Evolutionary conservation across 2,329 filamentous ascomycete genomes (phyloP).

Genomic region (Cryphonectria parasitica): DNA sequence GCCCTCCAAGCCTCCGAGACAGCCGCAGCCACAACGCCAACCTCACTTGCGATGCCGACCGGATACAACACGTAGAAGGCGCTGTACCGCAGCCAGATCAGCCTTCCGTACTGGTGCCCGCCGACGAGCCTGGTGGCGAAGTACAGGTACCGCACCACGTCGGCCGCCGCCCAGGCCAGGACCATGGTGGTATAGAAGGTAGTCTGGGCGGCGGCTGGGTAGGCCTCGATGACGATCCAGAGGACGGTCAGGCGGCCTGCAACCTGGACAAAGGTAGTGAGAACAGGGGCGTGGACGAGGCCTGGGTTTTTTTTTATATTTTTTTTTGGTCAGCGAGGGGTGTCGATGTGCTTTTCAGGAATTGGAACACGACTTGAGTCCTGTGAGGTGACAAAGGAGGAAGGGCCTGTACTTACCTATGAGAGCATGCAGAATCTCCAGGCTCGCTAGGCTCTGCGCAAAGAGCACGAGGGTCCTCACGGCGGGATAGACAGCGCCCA

Average conservation of each 20-base stretch:
- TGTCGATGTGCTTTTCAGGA: not conserved
- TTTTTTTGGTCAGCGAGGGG: not conserved
- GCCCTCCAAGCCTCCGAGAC: slow-evolving; percentile 10
- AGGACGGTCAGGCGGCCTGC: slow-evolving; percentile 26
- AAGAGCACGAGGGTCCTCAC: slow-evolving; percentile 23
- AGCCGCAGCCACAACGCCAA: slow-evolving; percentile 21
- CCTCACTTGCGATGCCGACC: slow-evolving; percentile 24
- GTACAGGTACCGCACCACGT: slow-evolving; percentile 26
- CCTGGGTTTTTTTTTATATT: slow-evolving; percentile 7
- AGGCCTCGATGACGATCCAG: slow-evolving; percentile 27
- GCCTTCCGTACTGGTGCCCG: slow-evolving; percentile 24
- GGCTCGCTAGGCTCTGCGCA: slow-evolving; percentile 20
- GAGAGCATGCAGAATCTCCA: slow-evolving; percentile 23
- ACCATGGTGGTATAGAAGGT: slow-evolving; percentile 20
- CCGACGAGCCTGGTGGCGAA: slow-evolving; percentile 26
- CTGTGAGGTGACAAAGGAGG: too few relatives aligned
- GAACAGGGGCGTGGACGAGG: slow-evolving; percentile 26
- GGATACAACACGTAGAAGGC: slow-evolving; percentile 28
- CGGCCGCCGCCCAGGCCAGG: slow-evolving; percentile 24
- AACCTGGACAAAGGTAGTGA: slow-evolving; percentile 26
- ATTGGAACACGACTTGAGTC: too few relatives aligned
- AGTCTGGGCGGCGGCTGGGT: slow-evolving; percentile 17
- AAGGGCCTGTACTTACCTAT: slow-evolving; percentile 6
- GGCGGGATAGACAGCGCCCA: slow-evolving; percentile 18
- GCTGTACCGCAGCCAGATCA: slow-evolving; percentile 28